Conservation (phyloP, 257 asterid genomes). For the Misopates orontium region DNA sequence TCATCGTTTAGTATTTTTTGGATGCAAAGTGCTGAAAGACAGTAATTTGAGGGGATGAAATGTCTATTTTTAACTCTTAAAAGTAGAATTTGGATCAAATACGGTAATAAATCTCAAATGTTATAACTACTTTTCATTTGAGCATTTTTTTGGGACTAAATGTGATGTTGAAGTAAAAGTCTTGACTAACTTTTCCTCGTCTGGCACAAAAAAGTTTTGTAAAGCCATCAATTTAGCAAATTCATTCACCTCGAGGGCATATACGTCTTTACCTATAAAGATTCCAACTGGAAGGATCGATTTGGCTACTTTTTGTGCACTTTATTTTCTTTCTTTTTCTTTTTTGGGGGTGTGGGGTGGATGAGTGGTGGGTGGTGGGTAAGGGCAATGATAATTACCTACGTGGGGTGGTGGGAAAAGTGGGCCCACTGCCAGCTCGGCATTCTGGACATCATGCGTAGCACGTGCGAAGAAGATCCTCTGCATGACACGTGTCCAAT, state of each 20-base stretch:
- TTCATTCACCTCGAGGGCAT: constrained; percentile 20
- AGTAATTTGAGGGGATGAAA: too few relatives aligned
- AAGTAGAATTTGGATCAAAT: too few relatives aligned
- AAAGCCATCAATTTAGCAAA: too few relatives aligned
- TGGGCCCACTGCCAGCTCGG: constrained; percentile 28
- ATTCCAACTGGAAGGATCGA: constrained; percentile 17
- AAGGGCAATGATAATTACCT: constrained; percentile 28
- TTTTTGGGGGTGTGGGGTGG: constrained; percentile 15
- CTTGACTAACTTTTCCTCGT: too few relatives aligned
- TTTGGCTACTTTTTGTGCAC: constrained; percentile 20
- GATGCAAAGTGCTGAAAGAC: too few relatives aligned
- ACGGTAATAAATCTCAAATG: too few relatives aligned
- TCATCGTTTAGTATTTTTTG: too few relatives aligned
- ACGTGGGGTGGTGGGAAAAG: constrained; percentile 24
- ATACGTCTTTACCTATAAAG: constrained; percentile 23
- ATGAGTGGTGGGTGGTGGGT: constrained; percentile 1
- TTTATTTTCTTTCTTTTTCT: not conserved
- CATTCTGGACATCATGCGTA: constrained; percentile 19
- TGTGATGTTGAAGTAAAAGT: too few relatives aligned
- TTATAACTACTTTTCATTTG: too few relatives aligned
- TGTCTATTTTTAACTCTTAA: too few relatives aligned
- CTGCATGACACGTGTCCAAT: constrained; percentile 32
- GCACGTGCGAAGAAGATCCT: constrained; percentile 23
- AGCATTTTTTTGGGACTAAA: too few relatives aligned
- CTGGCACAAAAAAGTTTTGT: too few relatives aligned